phyloP scores from a whole-genome alignment of 164 flowering plant species.

The Piper longum region DNA sequence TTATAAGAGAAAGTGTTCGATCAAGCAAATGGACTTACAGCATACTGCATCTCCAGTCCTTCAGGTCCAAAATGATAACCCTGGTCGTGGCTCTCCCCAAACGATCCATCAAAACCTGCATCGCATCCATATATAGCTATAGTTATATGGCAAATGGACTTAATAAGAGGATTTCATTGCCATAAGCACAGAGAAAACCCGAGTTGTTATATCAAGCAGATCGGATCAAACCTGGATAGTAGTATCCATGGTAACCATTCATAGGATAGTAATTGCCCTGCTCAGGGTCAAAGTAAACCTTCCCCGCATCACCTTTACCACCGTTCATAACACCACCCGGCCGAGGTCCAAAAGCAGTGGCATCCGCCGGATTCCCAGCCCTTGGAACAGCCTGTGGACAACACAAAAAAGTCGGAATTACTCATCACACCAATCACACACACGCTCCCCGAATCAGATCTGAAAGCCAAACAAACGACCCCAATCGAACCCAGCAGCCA shows the following conservation, averaged over 20 bases:
- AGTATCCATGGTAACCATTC: constrained; percentile 30
- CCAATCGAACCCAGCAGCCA: neutral
- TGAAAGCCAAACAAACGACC: neutral
- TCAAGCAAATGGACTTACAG: constrained; percentile 19
- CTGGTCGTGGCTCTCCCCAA: constrained; percentile 27
- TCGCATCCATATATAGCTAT: neutral
- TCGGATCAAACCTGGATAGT: constrained; percentile 32
- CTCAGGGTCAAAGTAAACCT: constrained; percentile 20
- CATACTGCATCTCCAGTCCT: constrained; percentile 33
- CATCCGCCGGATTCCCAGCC: constrained; percentile 28
- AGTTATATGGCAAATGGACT: neutral
- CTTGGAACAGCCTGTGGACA: constrained; percentile 16
- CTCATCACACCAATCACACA: neutral
- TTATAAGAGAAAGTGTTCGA: too few relatives aligned
- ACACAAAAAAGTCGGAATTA: neutral
- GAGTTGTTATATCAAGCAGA: neutral
- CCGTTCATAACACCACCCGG: constrained; percentile 26
- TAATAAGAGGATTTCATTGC: neutral
- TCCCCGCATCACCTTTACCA: constrained; percentile 25
- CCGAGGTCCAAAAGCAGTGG: constrained; percentile 29
- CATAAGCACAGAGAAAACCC: neutral
- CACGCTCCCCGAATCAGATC: neutral
- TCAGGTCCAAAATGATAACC: constrained; percentile 23
- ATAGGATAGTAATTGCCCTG: constrained; percentile 21
- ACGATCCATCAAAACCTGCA: constrained; percentile 34